A percentile compares a stretch with the other conserved stretches of the same genome.
phyloP scores from a whole-genome alignment of 78 protist species.

The Protostelium mycophagum region DNA sequence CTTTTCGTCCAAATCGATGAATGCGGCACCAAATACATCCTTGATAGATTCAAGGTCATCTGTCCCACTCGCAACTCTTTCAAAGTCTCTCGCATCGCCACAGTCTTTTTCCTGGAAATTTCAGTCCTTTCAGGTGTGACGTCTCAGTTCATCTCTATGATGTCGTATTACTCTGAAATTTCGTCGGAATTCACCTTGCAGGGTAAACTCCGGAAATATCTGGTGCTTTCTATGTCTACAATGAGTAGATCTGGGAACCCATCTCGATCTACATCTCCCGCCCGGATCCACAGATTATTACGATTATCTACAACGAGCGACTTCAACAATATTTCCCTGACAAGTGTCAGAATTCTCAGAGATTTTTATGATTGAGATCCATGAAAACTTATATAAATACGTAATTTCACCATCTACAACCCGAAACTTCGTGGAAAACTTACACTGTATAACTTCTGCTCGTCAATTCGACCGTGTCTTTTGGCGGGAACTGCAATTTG shows the following conservation, averaged over 20 bases:
- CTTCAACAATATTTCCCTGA: background rate
- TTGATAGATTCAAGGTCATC: constrained; percentile 17
- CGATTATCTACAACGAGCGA: background rate
- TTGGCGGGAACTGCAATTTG: background rate
- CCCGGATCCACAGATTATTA: background rate
- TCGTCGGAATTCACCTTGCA: background rate
- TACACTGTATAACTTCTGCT: no score
- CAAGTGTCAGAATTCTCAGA: background rate
- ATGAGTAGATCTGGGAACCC: constrained; percentile 68
- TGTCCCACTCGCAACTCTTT: constrained; percentile 3
- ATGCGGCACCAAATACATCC: constrained; percentile 31
- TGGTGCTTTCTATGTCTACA: background rate
- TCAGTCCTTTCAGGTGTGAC: background rate
- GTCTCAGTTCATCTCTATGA: no score
- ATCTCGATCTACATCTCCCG: constrained; percentile 65
- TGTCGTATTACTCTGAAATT: no score
- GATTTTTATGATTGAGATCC: no score
- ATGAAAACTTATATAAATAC: no score
- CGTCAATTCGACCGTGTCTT: no score
- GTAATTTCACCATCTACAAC: no score
- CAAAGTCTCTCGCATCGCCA: constrained; percentile 22
- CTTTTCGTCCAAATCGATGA: constrained; percentile 54
- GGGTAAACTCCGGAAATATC: background rate
- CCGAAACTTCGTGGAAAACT: no score
- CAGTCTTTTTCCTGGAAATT: background rate